phyloP scores from a whole-genome alignment of 345 rosid species.

The Populus simonii region DNA sequence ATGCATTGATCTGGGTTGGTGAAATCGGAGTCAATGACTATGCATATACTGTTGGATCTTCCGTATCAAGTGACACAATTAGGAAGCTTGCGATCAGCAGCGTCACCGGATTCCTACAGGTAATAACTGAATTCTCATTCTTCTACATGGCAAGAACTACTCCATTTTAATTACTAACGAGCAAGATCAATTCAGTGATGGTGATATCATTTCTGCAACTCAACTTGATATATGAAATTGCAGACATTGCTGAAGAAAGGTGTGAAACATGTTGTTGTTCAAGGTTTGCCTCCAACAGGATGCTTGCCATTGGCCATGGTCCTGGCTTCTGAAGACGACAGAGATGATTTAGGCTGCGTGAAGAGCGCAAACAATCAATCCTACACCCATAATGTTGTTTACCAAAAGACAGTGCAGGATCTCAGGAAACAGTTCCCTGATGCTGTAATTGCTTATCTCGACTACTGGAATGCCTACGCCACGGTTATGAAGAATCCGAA shows the following conservation, averaged over 20 bases:
- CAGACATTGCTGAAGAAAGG: slow-evolving; percentile 73
- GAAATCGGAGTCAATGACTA: slow-evolving; percentile 93
- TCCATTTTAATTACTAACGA: neutral
- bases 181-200: neutral
- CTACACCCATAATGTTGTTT: slow-evolving; percentile 48
- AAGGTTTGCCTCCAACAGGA: slow-evolving; percentile 73
- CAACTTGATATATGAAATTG: slow-evolving; percentile 1
- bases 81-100: slow-evolving; percentile 43
- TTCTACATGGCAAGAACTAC: neutral
- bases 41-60: slow-evolving; percentile 64
- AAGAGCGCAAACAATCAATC: slow-evolving; percentile 59
- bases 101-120: slow-evolving; percentile 54
- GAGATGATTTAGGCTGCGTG: slow-evolving; percentile 75
- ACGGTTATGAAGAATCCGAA: slow-evolving; percentile 45
- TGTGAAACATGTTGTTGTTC: slow-evolving; percentile 66
- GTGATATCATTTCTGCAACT: neutral
- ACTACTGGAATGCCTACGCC: slow-evolving; percentile 77
- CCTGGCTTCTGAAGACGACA: slow-evolving; percentile 51
- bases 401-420: slow-evolving; percentile 40
- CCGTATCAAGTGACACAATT: slow-evolving; percentile 48
- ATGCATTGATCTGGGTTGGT: slow-evolving; percentile 84
- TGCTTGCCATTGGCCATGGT: slow-evolving; percentile 72
- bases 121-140: slow-evolving; percentile 11
- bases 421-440: slow-evolving; percentile 58
- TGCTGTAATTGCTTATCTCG: slow-evolving; percentile 60